Conservation (phyloP, 352 stramenopile species). For the Phytophthora tentaculata region DNA sequence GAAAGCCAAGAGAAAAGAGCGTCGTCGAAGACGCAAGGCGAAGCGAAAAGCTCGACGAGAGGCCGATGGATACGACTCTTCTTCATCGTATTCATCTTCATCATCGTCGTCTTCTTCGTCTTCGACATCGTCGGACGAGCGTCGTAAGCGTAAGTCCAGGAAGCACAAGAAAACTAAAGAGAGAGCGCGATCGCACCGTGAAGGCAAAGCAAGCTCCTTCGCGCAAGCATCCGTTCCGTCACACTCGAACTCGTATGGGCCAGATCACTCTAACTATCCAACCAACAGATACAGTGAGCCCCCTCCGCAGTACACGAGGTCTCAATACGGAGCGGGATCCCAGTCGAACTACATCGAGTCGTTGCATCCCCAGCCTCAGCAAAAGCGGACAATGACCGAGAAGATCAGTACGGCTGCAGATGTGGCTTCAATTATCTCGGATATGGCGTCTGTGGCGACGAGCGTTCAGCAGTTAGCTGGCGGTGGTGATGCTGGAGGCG, state of each 20-base stretch:
- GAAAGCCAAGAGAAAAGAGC: slow-evolving; percentile 32
- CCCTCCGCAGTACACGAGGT: slow-evolving; percentile 13
- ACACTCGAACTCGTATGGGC: slow-evolving; percentile 32
- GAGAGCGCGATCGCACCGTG: slow-evolving; percentile 24
- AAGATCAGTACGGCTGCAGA: slow-evolving; percentile 33
- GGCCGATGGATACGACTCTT: slow-evolving; percentile 27
- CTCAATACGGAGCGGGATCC: slow-evolving; percentile 4
- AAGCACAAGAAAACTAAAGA: slow-evolving; percentile 42
- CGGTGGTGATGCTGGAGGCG: slow-evolving; percentile 15
- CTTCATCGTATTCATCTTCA: slow-evolving; percentile 21
- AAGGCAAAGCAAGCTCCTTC: slow-evolving; percentile 16
- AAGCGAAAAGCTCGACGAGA: slow-evolving; percentile 33
- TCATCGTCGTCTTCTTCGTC: slow-evolving; percentile 32
- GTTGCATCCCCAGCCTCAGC: slow-evolving; percentile 24
- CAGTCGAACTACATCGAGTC: slow-evolving; percentile 22
- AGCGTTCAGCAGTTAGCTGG: slow-evolving; percentile 33
- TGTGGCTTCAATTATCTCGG: slow-evolving; percentile 31
- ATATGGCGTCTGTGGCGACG: slow-evolving; percentile 31
- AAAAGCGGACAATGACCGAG: slow-evolving; percentile 29
- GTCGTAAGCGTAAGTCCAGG: slow-evolving; percentile 33
- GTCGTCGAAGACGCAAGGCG: slow-evolving; percentile 29
- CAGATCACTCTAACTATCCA: slow-evolving; percentile 22
- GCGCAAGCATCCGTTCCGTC: slow-evolving; percentile 2
- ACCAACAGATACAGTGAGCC: slow-evolving; percentile 13
- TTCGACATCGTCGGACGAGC: slow-evolving; percentile 40